A percentile compares a stretch with the other conserved stretches of the same genome.
These are phyloP conservation scores for Talaromyces sp. DNA, from an alignment of 2,329 filamentous ascomycete genomes.

Conservation along the genomic window DNA sequence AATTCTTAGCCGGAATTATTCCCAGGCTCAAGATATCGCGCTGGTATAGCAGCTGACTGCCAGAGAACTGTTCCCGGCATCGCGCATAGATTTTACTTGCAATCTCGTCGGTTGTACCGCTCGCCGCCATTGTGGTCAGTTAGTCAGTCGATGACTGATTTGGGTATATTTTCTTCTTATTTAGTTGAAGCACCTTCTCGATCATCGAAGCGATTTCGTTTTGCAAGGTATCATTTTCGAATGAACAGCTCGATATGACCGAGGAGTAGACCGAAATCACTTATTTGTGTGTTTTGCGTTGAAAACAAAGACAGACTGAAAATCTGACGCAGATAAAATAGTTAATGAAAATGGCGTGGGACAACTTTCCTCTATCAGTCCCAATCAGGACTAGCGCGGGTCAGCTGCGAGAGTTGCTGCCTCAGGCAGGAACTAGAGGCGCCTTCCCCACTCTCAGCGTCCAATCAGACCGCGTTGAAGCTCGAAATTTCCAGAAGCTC, in stretches of 20 bases:
- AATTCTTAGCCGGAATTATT: constrained; percentile 41
- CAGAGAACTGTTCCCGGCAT: constrained; percentile 36
- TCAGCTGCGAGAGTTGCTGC: constrained; percentile 11
- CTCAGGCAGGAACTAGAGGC: constrained; percentile 20
- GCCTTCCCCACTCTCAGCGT: constrained; percentile 17
- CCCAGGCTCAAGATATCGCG: constrained; percentile 41
- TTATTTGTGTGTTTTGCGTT: background rate
- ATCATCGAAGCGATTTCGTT: background rate
- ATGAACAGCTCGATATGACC: background rate
- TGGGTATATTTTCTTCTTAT: background rate
- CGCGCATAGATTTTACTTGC: constrained; percentile 43
- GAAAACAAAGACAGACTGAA: background rate
- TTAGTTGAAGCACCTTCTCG: background rate
- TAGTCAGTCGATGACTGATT: background rate
- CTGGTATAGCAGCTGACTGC: constrained; percentile 44
- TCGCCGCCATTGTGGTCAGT: constrained; percentile 31
- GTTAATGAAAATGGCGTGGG: constrained; percentile 6
- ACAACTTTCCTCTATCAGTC: constrained; percentile 6
- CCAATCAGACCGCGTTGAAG: constrained; percentile 7
- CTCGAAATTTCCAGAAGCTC: constrained; percentile 46
- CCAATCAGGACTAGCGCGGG: constrained; percentile 8
- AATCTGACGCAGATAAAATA: constrained; percentile 1
- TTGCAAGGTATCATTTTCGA: background rate
- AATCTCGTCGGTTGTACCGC: constrained; percentile 34
- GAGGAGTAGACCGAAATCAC: background rate